Percentiles rank a stretch among this genome's conserved stretches.
Conservation (phyloP, 139 green algal species). For the Volvox reticuliferus region DNA sequence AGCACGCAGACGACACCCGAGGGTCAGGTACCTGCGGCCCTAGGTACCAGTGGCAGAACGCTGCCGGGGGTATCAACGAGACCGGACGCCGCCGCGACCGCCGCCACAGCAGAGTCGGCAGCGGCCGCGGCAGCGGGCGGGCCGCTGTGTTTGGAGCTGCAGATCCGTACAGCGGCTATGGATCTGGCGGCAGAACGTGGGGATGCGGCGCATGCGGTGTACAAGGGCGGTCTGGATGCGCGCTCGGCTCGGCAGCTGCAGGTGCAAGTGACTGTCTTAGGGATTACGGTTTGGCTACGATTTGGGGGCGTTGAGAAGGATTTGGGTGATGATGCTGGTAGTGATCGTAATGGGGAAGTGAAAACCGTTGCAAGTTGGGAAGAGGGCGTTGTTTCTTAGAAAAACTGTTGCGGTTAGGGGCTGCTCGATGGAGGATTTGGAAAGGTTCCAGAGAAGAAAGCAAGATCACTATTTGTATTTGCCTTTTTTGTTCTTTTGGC, state of each 20-base stretch:
- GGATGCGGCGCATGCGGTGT: slow-evolving; percentile 85
- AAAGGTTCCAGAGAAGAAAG: no score
- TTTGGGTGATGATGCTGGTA: no score
- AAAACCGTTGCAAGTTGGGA: no score
- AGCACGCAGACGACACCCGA: background rate
- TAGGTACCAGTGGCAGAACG: background rate
- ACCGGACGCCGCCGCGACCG: background rate
- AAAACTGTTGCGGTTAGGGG: no score
- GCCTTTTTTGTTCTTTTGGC: no score
- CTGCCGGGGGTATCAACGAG: background rate
- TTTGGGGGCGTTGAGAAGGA: background rate
- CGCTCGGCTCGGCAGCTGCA: slow-evolving; percentile 68
- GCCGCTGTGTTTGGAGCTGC: slow-evolving; percentile 76
- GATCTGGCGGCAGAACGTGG: slow-evolving; percentile 84
- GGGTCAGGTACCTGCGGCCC: background rate
- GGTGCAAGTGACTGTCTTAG: background rate
- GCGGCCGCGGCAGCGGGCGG: background rate
- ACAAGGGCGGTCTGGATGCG: slow-evolving; percentile 90
- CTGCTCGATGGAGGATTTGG: no score
- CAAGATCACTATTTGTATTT: no score
- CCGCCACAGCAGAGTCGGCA: background rate
- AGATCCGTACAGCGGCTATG: slow-evolving; percentile 87
- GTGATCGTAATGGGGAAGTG: no score
- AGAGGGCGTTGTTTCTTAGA: no score
- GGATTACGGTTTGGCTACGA: no score